These are phyloP conservation scores for Xerocomus spinulosus DNA, from an alignment of 768 basidiomycete genomes.

Conservation along the genomic window DNA sequence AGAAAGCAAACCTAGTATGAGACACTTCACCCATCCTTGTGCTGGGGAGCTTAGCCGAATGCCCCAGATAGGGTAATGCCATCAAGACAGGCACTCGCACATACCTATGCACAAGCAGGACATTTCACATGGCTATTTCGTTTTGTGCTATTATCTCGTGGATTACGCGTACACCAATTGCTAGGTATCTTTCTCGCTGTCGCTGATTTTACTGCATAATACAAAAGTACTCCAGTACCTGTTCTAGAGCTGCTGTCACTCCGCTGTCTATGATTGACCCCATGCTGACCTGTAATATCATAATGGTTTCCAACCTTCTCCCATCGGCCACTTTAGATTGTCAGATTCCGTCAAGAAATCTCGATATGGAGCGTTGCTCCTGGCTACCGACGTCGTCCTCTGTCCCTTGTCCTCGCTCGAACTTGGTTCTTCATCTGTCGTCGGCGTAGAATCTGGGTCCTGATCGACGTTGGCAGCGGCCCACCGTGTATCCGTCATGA, in stretches of 20 bases:
- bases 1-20: slow-evolving; percentile 47
- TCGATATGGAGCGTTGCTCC: neutral
- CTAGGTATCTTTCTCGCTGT: slow-evolving; percentile 21
- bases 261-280: neutral
- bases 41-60: neutral
- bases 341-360: slow-evolving; percentile 33
- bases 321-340: slow-evolving; percentile 57
- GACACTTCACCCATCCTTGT: neutral
- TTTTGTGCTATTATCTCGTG: slow-evolving; percentile 13
- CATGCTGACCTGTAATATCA: slow-evolving; percentile 8
- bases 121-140: neutral
- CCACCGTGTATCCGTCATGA: slow-evolving; percentile 38
- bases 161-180: slow-evolving; percentile 14
- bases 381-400: neutral
- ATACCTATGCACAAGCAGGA: neutral
- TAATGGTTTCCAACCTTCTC: slow-evolving; percentile 51
- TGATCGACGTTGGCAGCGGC: slow-evolving; percentile 20
- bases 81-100: neutral
- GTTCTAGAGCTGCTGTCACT: slow-evolving; percentile 1
- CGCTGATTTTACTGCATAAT: slow-evolving; percentile 11
- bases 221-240: slow-evolving; percentile 11
- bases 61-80: slow-evolving; percentile 4
- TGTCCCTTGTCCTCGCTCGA: slow-evolving; percentile 13
- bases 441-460: slow-evolving; percentile 18
- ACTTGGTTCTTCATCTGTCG: slow-evolving; percentile 25